Percentiles rank a stretch among this genome's conserved stretches.
Evolutionary conservation across 2,329 filamentous ascomycete genomes (phyloP).

Genomic region (Pseudogymnoascus sp.): DNA sequence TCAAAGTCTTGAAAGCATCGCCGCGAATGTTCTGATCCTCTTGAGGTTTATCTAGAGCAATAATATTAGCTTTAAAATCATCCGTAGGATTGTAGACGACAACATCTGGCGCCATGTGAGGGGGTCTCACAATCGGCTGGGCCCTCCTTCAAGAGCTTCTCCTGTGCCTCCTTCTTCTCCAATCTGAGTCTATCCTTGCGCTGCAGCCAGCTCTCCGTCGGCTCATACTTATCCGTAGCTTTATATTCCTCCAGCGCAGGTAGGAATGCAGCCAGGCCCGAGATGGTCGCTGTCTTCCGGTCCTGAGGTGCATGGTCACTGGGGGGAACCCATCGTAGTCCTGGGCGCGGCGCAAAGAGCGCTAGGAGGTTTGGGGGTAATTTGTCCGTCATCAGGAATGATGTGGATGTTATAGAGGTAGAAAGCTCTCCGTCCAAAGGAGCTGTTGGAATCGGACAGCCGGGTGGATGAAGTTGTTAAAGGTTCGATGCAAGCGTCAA

Average conservation of each 20-base stretch:
- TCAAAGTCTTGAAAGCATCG: slow-evolving; percentile 90
- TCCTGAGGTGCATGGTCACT: slow-evolving; percentile 76
- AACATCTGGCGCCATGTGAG: neutral
- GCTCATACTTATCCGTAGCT: slow-evolving; percentile 64
- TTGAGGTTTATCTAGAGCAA: slow-evolving; percentile 60
- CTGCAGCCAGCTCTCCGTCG: slow-evolving; percentile 91
- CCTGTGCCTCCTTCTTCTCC: slow-evolving; percentile 65
- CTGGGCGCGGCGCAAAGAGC: slow-evolving; percentile 90
- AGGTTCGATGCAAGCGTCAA: neutral
- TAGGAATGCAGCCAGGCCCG: slow-evolving; percentile 67
- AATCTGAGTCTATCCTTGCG: slow-evolving; percentile 71
- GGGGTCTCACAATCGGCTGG: slow-evolving; percentile 22
- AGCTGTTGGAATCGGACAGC: neutral
- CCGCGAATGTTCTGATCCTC: slow-evolving; percentile 85
- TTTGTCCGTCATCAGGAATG: slow-evolving; percentile 75
- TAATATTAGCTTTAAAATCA: neutral
- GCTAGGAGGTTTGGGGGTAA: slow-evolving; percentile 85
- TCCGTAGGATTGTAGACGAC: neutral
- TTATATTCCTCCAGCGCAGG: slow-evolving; percentile 68
- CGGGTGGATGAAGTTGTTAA: neutral
- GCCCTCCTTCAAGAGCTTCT: slow-evolving; percentile 36
- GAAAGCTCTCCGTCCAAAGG: neutral
- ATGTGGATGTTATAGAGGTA: neutral
- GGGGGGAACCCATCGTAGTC: slow-evolving; percentile 80
- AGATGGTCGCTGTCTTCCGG: slow-evolving; percentile 64